Evolutionary conservation across 179 eudicot genomes (phyloP), one percentile per base, ranked within the genome.

Genomic region (Beta macrorhiza): DNA sequence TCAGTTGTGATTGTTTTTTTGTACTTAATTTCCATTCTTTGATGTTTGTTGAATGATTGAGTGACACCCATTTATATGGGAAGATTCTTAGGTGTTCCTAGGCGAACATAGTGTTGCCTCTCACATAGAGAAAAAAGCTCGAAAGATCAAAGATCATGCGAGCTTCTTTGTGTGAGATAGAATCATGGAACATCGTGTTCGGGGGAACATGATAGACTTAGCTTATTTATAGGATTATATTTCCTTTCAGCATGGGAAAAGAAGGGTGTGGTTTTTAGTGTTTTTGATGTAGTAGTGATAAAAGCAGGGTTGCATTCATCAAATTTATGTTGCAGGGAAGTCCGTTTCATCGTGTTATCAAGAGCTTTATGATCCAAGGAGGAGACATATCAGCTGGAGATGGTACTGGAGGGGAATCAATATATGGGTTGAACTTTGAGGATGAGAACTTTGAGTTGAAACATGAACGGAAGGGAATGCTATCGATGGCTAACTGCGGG

Each of bases 381-480:
- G 98, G 98, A 62, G 97, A 95, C 75, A 88, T 91, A 51, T 87
- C 97, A 45, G 91, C 93, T 69, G 93, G 93, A 8, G 88, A 95
- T 83, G 98, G 97, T 17, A 91, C 95, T 7, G 98, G 97, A 32
- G 98, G 98, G 61, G 98, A 95, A 85, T 95, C 98, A 10, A 95
- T 95, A 14, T 95, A 95, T 16, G 98, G 98, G 1, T 80, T 81
- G 73, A 92, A 88, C 56, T 95, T 95, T 22, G 97, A 93, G 75
- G 97, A 95, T 57, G 98, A 95, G 73, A 95, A 91, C 80, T 90
- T 95, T 75, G 93, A 95, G 63, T 49, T 92, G 64, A 93, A 92
- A 82, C 98, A 95, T 78, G 98, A 93, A 82, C 84, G 98, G 74
- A 95, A 95, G 79, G 98, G 98, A 19, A 93, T 95, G 90, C 75